Evolutionary conservation across 2,329 filamentous ascomycete species (phyloP), one percentile per base, ranked within the genome.

Genomic region (Colletotrichum abscissum): DNA sequence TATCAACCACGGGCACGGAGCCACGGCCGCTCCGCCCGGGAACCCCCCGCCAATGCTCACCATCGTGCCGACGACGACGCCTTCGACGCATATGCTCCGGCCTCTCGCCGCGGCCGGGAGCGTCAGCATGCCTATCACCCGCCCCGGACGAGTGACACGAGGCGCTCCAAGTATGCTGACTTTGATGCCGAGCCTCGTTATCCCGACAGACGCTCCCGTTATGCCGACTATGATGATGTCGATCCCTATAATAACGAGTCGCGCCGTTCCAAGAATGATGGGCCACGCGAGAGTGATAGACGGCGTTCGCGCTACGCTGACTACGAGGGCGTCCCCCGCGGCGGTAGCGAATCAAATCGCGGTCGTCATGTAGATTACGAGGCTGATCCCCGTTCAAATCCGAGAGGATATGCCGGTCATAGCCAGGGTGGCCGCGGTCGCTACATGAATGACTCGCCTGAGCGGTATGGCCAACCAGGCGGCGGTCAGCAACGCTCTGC

Each of bases 141-240:
- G 16, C 74, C 74, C 8, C 62, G 65, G n/a, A 74, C 67, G 42
- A 67, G 67, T 24, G 74, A 75, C n/a, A 74, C 74, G 6, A 74
- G 72, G 30, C 67, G 65, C 16, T 38, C 56, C 22, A 70, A 35
- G 42, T 75, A 75, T 30, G 57, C 74, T 7, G 64, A 64, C 16
- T 72, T 68, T 42, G 72, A 73, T 11, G 35, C 54, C 5, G 69
- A 63, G 5, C 58, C 58, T 9, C 49, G 64, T 33, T 35, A 55
- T 8, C 22, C 22, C 11, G 49, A 54, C 12, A 58, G 49, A 5
- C 69, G 38, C 28, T 63, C 57, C 57, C 69, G 65, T n/a, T 64
- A 73, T 19, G 33, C 66, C 35, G 55, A 38, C 22, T 63, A 69
- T 22, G 74, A 71, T 35, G 35, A 62, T 4, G 55, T 28, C 8